Evolutionary conservation across 2,329 filamentous ascomycete species (phyloP), one percentile per base, ranked within the genome.

Genomic region (Verticillium dahliae): DNA sequence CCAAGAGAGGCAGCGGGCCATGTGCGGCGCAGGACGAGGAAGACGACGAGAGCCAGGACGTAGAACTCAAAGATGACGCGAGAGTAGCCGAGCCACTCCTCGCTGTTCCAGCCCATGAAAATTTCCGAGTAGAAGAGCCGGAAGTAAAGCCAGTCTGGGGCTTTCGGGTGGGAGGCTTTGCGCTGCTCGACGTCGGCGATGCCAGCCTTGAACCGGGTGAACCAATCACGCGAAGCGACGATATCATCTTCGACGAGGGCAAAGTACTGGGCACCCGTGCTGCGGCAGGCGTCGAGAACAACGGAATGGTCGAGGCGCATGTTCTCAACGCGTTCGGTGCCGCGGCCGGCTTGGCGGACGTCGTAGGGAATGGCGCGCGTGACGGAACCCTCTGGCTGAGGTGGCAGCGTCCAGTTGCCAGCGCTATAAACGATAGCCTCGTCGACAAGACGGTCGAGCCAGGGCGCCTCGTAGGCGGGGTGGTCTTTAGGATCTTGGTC

Each of bases 71-170:
- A 64, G 15, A 74, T 69, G 6, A 65, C 64, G 56, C 66, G 60
- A 2, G 67, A 34, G 50, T 76, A 75, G 38, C 61, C 65, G 2
- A 68, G 66, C 65, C 70, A 69, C 62, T 75, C 72, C 61, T 76
- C 73, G 14, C 66, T 67, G 60, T 76, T 76, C 74, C 75, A 76
- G 5, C 74, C 73, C 68, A 76, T 73, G 13, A 73, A 68, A 1
- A 72, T 65, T 61, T 76, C 74, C 4, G 74, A 74, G 63, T 76
- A 76, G 65, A 76, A 76, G 34, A 76, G 65, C 1, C 74, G 71
- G 1, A 76, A 64, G 61, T 76, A 76, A 38, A 75, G 61, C 74
- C 74, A 75, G 45, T 52, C 45, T 4, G 9, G n/a, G 18, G 45
- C 45, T 10, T 18, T 18, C 7, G 45, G 45, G 60, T 72, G 69